Base-by-base conservation (phyloP, 106 monocot species). In the Platanthera guangdongensis region DNA sequence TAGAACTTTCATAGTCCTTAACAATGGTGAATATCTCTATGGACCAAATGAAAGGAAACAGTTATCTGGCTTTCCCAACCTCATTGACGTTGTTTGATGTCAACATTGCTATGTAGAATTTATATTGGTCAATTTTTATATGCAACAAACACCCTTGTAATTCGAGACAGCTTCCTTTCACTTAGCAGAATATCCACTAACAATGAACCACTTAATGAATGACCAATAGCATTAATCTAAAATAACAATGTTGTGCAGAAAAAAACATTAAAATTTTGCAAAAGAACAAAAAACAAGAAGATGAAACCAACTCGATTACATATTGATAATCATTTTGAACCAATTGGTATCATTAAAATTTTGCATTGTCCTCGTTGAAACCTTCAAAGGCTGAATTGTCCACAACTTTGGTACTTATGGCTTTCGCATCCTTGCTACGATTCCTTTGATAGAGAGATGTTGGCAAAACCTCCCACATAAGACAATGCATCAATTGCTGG, bases 401-500 rank as follows among this genome's bases (percentile, higher is more conserved):
- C 48, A 68, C 50, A 53, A 68, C 50, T 65, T 63, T 52, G 11
- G 50, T 52, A 52, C 30, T 68, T 75, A 8, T 51, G 18, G 50
- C 12, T 64, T 65, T 60, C 63, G 45, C 15, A 47, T 47, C 51
- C 80, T 75, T 80, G 3, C 30, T 74, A 68, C 74, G 74, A 68
- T 80, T 74, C 60, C 74, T 50, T 68, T 64, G 74, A 74, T 74
- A 79, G 51, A 74, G 55, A 75, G n/a, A 80, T 52, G 2, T 50
- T 68, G 12, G 80, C 67, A 75, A 80, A 39, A 7, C 74, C 73
- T 9, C 74, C 53, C 39, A 45, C 51, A 39, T 68, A 65, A 46
- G 80, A 80, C 32, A 68, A 19, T n/a, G 68, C 32, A 22, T 73
- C 52, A 73, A 73, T 11, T 73, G 5, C 52, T 51, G 73, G 47